Conservation (phyloP, 306 rosid genomes). For the Chamaecrista fasciculata region DNA sequence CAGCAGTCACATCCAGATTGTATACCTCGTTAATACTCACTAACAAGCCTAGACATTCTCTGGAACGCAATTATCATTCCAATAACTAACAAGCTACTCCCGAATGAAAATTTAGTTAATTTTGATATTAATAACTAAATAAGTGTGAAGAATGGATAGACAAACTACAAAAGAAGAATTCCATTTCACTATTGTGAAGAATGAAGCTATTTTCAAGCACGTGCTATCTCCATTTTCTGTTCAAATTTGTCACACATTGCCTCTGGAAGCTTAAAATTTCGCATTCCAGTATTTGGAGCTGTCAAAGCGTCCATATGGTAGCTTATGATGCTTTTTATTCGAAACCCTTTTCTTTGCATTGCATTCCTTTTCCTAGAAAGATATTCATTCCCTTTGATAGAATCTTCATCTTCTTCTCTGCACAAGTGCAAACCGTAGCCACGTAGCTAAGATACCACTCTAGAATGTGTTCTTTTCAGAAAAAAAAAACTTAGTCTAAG, state of each 20-base stretch:
- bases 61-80: too few species aligned
- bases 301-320: slow-evolving; percentile 54
- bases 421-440: slow-evolving; percentile 26
- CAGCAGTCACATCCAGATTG: too few species aligned
- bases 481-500: neutral
- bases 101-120: too few species aligned
- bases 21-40: too few species aligned
- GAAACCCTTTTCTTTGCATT: slow-evolving; percentile 51
- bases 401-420: slow-evolving; percentile 65
- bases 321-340: slow-evolving; percentile 51
- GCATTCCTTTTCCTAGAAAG: slow-evolving; percentile 42
- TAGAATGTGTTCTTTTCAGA: neutral
- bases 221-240: slow-evolving; percentile 23
- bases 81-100: too few species aligned
- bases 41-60: too few species aligned
- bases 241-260: slow-evolving; percentile 43
- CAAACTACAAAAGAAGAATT: neutral
- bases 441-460: neutral
- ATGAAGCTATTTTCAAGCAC: slow-evolving; percentile 19
- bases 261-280: slow-evolving; percentile 59
- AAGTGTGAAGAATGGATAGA: too few species aligned
- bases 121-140: too few species aligned
- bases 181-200: slow-evolving; percentile 1
- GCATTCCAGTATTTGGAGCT: slow-evolving; percentile 33
- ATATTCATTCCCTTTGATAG: slow-evolving; percentile 42